Conservation (phyloP, 78 protist species). For the Dictyostelium discoideum region dicty_2.7 NC_007091.3:295501-296000, state of each 20-base stretch:
- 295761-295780: slow-evolving; percentile 95
- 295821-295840: slow-evolving; percentile 43
- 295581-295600: slow-evolving; percentile 94
- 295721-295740: slow-evolving; percentile 82
- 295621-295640: slow-evolving; percentile 65
- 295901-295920: slow-evolving; percentile 88
- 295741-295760: slow-evolving; percentile 5
- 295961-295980: slow-evolving; percentile 88
- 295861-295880: slow-evolving; percentile 85
- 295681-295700: slow-evolving; percentile 90
- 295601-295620: slow-evolving; percentile 59
- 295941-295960: slow-evolving; percentile 38
- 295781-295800: slow-evolving; percentile 92
- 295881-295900: slow-evolving; percentile 98
- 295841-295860: slow-evolving; percentile 26
- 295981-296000: slow-evolving; percentile 90
- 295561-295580: slow-evolving; percentile 92
- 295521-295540: slow-evolving; percentile 66
- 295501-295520: slow-evolving; percentile 70
- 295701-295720: slow-evolving; percentile 85
- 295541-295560: slow-evolving; percentile 77
- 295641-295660: slow-evolving; percentile 36
- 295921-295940: slow-evolving; percentile 88
- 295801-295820: slow-evolving; percentile 84
- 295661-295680: slow-evolving; percentile 68